Percentiles rank a stretch among this genome's conserved stretches.
These are phyloP conservation scores for Dipteronia dyeriana DNA, from an alignment of 345 rosid species.

Conservation along the genomic window DNA sequence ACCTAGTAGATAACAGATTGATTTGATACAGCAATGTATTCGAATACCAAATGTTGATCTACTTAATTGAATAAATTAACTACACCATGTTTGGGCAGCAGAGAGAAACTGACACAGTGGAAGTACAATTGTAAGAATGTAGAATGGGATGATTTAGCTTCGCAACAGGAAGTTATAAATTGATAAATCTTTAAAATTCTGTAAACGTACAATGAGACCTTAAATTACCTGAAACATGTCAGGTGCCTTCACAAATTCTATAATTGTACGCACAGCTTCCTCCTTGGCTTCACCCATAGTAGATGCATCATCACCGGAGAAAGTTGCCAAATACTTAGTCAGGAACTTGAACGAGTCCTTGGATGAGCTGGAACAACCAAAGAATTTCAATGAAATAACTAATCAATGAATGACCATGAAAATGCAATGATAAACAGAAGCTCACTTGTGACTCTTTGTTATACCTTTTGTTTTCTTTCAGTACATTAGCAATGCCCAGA, in stretches of 20 bases:
- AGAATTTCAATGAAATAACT: constrained; percentile 1
- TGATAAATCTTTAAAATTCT: background rate
- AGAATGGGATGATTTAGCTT: background rate
- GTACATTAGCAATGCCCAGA: constrained; percentile 65
- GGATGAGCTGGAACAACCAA: constrained; percentile 51
- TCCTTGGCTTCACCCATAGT: constrained; percentile 80
- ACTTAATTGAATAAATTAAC: background rate
- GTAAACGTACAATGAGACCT: background rate
- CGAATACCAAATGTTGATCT: background rate
- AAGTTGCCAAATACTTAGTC: constrained; percentile 84
- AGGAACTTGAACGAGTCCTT: constrained; percentile 75
- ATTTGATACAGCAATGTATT: no score
- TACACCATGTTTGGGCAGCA: background rate
- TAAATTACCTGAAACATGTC: constrained; percentile 74
- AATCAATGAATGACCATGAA: background rate
- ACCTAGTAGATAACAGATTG: background rate
- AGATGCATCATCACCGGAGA: constrained; percentile 68
- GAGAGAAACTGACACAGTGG: no score
- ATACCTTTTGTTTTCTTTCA: constrained; percentile 83
- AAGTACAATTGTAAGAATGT: background rate
- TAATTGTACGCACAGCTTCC: constrained; percentile 73
- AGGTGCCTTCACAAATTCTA: constrained; percentile 91
- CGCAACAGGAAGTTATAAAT: background rate
- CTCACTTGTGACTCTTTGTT: background rate
- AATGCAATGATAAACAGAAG: background rate